Conservation (phyloP, 148 eudicot species). For the Selenicereus undatus region DNA sequence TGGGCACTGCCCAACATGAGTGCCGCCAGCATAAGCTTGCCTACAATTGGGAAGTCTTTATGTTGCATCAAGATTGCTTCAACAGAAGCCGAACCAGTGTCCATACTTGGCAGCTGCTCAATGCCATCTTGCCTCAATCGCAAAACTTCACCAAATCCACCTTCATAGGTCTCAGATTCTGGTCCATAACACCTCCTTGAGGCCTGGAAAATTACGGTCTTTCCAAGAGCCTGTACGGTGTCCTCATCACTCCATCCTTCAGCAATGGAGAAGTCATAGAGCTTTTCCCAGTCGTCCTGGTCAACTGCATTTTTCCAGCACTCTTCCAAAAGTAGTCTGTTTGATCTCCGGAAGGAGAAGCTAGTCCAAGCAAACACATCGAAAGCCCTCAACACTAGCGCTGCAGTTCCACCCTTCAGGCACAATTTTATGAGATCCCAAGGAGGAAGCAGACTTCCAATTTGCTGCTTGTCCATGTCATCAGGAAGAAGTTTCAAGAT, state of each 20-base stretch:
- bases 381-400: conserved; percentile 57
- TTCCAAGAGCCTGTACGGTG: conserved; percentile 40
- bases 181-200: conserved; percentile 82
- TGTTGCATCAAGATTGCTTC: conserved; percentile 90
- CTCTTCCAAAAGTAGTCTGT: conserved; percentile 75
- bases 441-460: conserved; percentile 71
- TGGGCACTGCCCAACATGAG: conserved; percentile 53
- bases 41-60: conserved; percentile 78
- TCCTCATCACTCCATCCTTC: conserved; percentile 94
- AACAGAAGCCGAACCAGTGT: conserved; percentile 47
- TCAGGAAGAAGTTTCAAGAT: conserved; percentile 49
- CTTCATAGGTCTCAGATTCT: conserved; percentile 54
- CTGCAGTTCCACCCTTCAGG: conserved; percentile 49
- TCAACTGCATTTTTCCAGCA: conserved; percentile 81
- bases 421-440: conserved; percentile 73
- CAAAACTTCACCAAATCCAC: conserved; percentile 68
- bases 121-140: conserved; percentile 61
- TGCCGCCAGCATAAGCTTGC: conserved; percentile 81
- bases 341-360: conserved; percentile 61
- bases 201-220: conserved; percentile 75
- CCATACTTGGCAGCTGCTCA: conserved; percentile 32
- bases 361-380: conserved; percentile 94
- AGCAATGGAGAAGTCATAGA: conserved; percentile 46
- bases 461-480: conserved; percentile 53
- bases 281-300: conserved; percentile 81